phyloP scores from a whole-genome alignment of 176 grass and related monocot species.

The Carex myosuroides region DNA sequence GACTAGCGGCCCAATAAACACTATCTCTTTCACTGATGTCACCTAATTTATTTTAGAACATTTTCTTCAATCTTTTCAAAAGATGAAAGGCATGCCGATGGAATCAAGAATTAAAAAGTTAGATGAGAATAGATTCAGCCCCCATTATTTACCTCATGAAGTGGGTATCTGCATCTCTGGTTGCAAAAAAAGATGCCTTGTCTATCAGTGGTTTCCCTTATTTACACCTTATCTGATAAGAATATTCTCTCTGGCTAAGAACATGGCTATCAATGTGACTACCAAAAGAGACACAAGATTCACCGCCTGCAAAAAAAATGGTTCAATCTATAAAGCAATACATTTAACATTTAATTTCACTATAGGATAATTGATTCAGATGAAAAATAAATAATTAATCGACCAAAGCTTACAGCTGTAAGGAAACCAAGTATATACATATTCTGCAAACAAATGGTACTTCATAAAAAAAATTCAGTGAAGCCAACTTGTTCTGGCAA shows the following conservation, averaged over 20 bases:
- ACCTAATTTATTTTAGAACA: neutral
- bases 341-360: neutral
- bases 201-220: slow-evolving; percentile 15
- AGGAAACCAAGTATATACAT: neutral
- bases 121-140: slow-evolving; percentile 14
- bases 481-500: neutral
- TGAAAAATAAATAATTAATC: neutral
- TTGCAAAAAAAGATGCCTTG: slow-evolving; percentile 17
- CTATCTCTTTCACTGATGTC: neutral
- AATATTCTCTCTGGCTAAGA: slow-evolving; percentile 46
- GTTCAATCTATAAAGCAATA: neutral
- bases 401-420: neutral
- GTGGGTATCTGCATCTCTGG: slow-evolving; percentile 9
- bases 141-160: slow-evolving; percentile 17
- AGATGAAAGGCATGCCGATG: slow-evolving; percentile 24
- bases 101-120: slow-evolving; percentile 2
- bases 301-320: slow-evolving; percentile 32
- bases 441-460: neutral
- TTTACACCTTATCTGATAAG: slow-evolving; percentile 15
- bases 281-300: slow-evolving; percentile 14
- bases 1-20: slow-evolving; percentile 3
- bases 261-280: slow-evolving; percentile 25
- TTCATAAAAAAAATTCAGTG: neutral
- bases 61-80: slow-evolving; percentile 11
- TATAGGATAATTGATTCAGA: neutral